phyloP scores from a whole-genome alignment of 2,329 filamentous ascomycete genomes.

The Botryotinia calthae region DNA sequence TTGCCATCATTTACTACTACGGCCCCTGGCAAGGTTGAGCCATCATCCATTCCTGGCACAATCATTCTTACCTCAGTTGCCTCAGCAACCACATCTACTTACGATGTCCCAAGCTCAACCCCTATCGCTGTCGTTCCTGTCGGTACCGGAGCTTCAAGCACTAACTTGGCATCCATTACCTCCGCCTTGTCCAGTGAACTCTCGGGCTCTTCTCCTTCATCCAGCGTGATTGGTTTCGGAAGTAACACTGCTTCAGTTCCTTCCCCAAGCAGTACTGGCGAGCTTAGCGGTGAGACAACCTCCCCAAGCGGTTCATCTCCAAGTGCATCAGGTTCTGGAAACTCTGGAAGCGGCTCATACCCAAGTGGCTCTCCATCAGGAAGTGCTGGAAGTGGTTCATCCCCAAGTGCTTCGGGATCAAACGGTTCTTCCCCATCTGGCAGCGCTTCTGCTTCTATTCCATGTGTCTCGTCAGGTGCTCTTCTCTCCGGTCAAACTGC shows the following conservation, averaged over 20 bases:
- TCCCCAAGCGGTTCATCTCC: background rate
- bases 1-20: background rate
- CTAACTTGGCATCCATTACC: constrained; percentile 8
- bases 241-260: background rate
- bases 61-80: constrained; percentile 2
- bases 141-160: background rate
- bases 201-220: background rate
- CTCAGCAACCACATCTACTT: background rate
- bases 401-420: background rate
- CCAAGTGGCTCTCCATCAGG: background rate
- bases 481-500: background rate
- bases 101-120: background rate
- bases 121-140: background rate
- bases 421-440: background rate
- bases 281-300: background rate
- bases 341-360: background rate
- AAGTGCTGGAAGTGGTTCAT: background rate
- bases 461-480: background rate
- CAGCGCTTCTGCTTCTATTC: background rate
- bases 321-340: background rate
- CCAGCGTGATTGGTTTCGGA: background rate
- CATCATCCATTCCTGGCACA: background rate
- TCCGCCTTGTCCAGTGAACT: background rate
- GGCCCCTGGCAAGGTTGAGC: background rate
- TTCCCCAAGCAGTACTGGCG: background rate